Percentiles rank a stretch among this genome's conserved stretches.
Conservation (phyloP, 805 yeast genomes). For the Candida corydali region DNA sequence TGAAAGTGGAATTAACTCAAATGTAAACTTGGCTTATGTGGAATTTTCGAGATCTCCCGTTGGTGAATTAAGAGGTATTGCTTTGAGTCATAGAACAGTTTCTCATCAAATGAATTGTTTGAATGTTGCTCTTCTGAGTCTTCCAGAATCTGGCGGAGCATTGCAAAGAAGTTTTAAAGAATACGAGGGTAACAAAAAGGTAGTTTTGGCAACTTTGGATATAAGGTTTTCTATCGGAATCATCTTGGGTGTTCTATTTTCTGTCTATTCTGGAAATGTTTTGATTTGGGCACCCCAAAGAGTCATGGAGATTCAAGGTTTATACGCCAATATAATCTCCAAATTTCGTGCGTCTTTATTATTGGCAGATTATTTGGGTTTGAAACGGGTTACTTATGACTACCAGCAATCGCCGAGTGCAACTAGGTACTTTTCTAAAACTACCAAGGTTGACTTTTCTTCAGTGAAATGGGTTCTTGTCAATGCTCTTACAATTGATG, state of each 20-base stretch:
- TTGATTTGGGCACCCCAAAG: slow-evolving; percentile 75
- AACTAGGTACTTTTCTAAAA: slow-evolving; percentile 75
- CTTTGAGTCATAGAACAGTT: slow-evolving; percentile 82
- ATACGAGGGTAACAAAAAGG: slow-evolving; percentile 42
- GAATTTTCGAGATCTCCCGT: slow-evolving; percentile 88
- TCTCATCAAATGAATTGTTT: slow-evolving; percentile 83
- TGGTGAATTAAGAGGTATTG: slow-evolving; percentile 91
- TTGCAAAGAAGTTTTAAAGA: slow-evolving; percentile 37
- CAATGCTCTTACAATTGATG: slow-evolving; percentile 83
- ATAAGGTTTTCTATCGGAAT: slow-evolving; percentile 69
- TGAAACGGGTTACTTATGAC: slow-evolving; percentile 88
- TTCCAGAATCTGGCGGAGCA: slow-evolving; percentile 56
- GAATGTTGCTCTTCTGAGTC: slow-evolving; percentile 62
- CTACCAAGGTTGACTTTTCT: slow-evolving; percentile 70
- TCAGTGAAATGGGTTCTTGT: slow-evolving; percentile 86
- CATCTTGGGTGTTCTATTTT: slow-evolving; percentile 72
- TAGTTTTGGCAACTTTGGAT: slow-evolving; percentile 46
- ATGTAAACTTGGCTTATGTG: slow-evolving; percentile 76
- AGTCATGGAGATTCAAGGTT: slow-evolving; percentile 75
- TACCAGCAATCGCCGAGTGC: slow-evolving; percentile 86
- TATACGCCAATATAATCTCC: slow-evolving; percentile 78
- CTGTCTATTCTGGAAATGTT: slow-evolving; percentile 81
- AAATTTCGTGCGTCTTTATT: slow-evolving; percentile 66
- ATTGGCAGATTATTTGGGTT: slow-evolving; percentile 80
- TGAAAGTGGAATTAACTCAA: not conserved